Percentiles rank a stretch among this genome's conserved stretches.
Conservation (phyloP, 1,284 basidiomycete genomes). For the Megacollybia platyphylla region DNA sequence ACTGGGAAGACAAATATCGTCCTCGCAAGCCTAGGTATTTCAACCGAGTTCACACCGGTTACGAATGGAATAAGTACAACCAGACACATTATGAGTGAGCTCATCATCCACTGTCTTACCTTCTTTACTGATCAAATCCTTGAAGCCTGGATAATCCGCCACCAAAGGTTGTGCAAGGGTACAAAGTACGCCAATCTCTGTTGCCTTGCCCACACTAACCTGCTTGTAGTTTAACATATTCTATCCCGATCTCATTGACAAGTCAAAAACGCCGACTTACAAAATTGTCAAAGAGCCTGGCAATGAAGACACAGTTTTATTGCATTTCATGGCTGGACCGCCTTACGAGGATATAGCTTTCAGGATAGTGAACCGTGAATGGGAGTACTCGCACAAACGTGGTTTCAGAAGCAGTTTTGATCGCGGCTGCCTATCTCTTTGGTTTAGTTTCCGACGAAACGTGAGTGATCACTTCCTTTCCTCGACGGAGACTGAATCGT, state of each 20-base stretch:
- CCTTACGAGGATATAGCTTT: constrained; percentile 99
- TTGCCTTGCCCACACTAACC: constrained; percentile 7
- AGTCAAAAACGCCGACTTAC: constrained; percentile 91
- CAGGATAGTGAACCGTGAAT: constrained; percentile 92
- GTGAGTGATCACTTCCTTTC: constrained; percentile 28
- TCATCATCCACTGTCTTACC: constrained; percentile 1
- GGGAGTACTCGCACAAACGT: constrained; percentile 96
- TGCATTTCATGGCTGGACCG: constrained; percentile 93
- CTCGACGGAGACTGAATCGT: constrained; percentile 10
- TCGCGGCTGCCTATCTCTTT: constrained; percentile 72
- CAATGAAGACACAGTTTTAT: constrained; percentile 87
- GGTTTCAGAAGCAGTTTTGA: constrained; percentile 81
- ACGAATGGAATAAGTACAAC: constrained; percentile 99
- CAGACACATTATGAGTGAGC: constrained; percentile 95
- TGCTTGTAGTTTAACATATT: constrained; percentile 75
- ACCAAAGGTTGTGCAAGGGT: constrained; percentile 96
- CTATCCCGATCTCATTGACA: constrained; percentile 95
- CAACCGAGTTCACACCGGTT: constrained; percentile 99
- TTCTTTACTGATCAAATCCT: constrained; percentile 7
- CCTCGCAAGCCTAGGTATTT: constrained; percentile 99
- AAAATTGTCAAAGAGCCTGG: constrained; percentile 85
- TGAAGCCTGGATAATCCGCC: constrained; percentile 87
- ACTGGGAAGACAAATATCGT: constrained; percentile 98
- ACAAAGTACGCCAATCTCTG: constrained; percentile 54
- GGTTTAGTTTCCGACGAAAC: constrained; percentile 83